A percentile compares a stretch with the other conserved stretches of the same genome.
phyloP scores from a whole-genome alignment of 495 filamentous ascomycete genomes.

The Tuber melanosporum region DNA sequence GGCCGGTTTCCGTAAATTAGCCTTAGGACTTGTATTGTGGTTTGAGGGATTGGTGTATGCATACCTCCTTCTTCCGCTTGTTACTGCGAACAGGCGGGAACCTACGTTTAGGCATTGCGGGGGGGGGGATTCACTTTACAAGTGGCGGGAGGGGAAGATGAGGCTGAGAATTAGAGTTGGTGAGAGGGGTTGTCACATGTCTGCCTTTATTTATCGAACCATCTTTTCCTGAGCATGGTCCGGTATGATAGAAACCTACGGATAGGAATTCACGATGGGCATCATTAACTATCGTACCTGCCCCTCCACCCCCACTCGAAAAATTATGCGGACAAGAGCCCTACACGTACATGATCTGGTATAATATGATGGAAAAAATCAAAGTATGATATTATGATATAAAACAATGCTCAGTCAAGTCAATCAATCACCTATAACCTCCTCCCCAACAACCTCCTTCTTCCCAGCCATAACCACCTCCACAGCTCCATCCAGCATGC shows the following conservation, averaged over 20 bases:
- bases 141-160: constrained; percentile 11
- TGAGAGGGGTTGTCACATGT: background rate
- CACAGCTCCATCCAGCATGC: constrained; percentile 30
- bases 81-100: constrained; percentile 18
- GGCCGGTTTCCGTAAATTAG: constrained; percentile 7
- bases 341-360: background rate
- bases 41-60: background rate
- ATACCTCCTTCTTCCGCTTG: constrained; percentile 32
- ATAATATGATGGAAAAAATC: background rate
- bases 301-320: background rate
- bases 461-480: constrained; percentile 27
- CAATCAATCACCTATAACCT: constrained; percentile 18
- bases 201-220: too few species aligned
- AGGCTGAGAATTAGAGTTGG: constrained; percentile 26
- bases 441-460: constrained; percentile 23
- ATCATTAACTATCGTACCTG: background rate
- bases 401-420: background rate
- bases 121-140: background rate
- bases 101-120: constrained; percentile 24
- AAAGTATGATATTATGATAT: background rate
- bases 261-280: background rate
- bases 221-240: too few species aligned
- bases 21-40: background rate
- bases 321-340: background rate
- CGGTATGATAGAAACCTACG: background rate